phyloP scores from a whole-genome alignment of 2,329 filamentous ascomycete species.

The Pseudogymnoascus sp. region DNA sequence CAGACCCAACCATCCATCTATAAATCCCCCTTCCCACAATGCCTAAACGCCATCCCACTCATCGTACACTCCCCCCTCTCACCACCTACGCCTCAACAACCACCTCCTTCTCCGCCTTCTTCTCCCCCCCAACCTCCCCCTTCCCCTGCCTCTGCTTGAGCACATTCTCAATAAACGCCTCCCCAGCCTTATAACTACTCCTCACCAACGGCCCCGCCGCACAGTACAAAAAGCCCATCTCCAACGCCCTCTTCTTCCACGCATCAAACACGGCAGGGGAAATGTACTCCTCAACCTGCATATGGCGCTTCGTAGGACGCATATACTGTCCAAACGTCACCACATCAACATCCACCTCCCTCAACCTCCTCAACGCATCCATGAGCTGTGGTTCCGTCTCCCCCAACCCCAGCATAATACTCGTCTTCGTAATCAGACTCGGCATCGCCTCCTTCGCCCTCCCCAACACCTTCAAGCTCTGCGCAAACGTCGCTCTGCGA shows the following conservation, averaged over 20 bases:
- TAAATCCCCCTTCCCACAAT: background rate
- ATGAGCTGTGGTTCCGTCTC: constrained; percentile 83
- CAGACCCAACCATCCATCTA: background rate
- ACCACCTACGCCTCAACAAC: background rate
- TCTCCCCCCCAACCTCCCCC: background rate
- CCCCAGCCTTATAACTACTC: constrained; percentile 95
- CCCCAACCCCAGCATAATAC: constrained; percentile 90
- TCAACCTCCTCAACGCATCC: constrained; percentile 66
- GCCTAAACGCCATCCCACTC: background rate
- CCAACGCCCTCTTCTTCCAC: constrained; percentile 82
- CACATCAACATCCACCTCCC: constrained; percentile 76
- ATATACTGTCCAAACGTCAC: constrained; percentile 99
- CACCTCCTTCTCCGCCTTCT: background rate
- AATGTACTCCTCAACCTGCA: constrained; percentile 93
- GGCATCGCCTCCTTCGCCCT: constrained; percentile 70
- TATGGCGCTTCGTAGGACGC: constrained; percentile 95
- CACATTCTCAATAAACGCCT: constrained; percentile 98
- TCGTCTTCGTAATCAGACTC: constrained; percentile 93
- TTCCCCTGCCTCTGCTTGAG: constrained; percentile 37
- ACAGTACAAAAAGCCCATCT: constrained; percentile 95
- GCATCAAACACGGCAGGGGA: constrained; percentile 85
- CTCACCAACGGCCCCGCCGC: constrained; percentile 88
- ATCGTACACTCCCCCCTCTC: background rate
- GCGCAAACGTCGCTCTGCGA: constrained; percentile 78
- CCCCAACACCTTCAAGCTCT: constrained; percentile 71